Percentiles rank a stretch among this genome's conserved stretches.
Conservation (phyloP, 2,329 filamentous ascomycete genomes). For the Aspergillus intermedius region DNA sequence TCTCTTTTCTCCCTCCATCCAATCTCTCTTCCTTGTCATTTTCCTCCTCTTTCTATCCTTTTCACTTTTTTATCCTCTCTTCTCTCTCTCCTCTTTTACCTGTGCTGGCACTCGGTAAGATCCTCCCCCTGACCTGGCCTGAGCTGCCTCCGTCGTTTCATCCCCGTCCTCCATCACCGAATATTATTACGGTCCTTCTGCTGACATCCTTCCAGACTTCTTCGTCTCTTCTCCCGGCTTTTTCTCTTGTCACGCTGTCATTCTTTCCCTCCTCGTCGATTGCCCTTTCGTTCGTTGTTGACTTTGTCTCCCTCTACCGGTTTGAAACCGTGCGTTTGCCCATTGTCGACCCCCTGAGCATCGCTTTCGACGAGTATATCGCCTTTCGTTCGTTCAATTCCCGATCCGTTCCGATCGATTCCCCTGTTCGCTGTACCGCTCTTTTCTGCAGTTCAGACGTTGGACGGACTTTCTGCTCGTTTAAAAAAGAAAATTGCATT, state of each 20-base stretch:
- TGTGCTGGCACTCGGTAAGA: background rate
- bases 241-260: background rate
- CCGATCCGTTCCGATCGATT: background rate
- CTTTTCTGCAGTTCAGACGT: background rate
- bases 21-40: constrained; percentile 1
- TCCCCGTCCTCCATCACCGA: background rate
- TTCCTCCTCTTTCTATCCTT: constrained; percentile 1
- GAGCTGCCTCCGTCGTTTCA: constrained; percentile 1
- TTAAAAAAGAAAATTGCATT: too few relatives aligned
- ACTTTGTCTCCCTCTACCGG: constrained; percentile 11
- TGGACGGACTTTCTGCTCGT: too few relatives aligned
- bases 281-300: constrained; percentile 1
- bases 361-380: constrained; percentile 6
- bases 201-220: background rate
- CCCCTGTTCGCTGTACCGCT: background rate
- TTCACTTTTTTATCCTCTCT: constrained; percentile 1
- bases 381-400: constrained; percentile 7
- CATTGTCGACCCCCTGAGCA: constrained; percentile 10
- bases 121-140: background rate
- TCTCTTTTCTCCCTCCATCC: constrained; percentile 1
- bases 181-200: background rate
- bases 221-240: background rate
- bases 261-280: background rate
- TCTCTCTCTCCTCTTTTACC: background rate
- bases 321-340: constrained; percentile 19